Evolutionary conservation across 176 grass and related monocot genomes (phyloP).

Genomic region (Aegilops tauschii): DNA sequence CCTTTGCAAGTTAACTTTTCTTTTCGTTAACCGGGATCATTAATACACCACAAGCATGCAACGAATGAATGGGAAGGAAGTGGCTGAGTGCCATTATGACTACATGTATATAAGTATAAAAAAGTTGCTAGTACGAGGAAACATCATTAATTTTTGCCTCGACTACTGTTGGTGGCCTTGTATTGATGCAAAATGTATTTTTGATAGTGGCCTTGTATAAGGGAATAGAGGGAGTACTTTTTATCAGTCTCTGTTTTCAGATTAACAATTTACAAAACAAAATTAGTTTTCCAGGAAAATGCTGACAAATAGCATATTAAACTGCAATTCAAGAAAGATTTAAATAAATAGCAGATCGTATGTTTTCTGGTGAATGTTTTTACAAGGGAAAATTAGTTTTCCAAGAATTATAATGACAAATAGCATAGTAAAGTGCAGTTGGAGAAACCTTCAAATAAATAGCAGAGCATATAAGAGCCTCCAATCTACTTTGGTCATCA

Average conservation of each 20-base stretch:
- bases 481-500: conserved; percentile 51
- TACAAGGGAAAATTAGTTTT: background rate
- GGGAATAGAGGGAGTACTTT: background rate
- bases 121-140: too few species aligned
- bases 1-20: too few species aligned
- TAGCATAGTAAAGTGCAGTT: background rate
- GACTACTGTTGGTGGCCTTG: too few species aligned
- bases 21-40: too few species aligned
- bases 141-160: too few species aligned
- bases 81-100: too few species aligned
- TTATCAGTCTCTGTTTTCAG: background rate
- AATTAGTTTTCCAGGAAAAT: background rate
- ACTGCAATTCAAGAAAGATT: conserved; percentile 41
- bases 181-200: too few species aligned
- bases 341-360: conserved; percentile 69
- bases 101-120: too few species aligned
- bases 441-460: conserved; percentile 83
- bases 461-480: conserved; percentile 74
- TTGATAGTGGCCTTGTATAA: too few species aligned
- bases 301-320: conserved; percentile 27
- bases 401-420: background rate
- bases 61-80: too few species aligned
- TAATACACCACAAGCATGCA: too few species aligned
- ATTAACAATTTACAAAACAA: background rate
- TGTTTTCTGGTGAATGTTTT: conserved; percentile 3